Base-by-base conservation (phyloP, 192 early-diverging fungal species). In the Funneliformis mosseae region DNA sequence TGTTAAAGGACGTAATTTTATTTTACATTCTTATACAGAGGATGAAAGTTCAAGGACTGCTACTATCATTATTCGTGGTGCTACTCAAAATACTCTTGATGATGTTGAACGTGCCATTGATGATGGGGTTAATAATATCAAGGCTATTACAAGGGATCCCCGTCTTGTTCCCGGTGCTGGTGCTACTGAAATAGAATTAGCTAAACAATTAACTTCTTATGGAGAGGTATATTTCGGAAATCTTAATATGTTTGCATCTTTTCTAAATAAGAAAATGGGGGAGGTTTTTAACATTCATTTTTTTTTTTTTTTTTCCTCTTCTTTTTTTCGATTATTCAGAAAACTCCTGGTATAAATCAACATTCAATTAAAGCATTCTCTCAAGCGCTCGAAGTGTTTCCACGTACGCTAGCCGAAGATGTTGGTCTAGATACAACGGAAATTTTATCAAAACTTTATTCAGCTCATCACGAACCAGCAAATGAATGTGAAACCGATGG, bases 71-170 rank as follows among this genome's bases (percentile, higher is more conserved):
- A 88, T 99, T 70, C 95, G 97, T 81, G 97, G 97, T 62, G 97
- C 95, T 8, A 99, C 97, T 9, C 92, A 92, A 83, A 99, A 99
- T 88, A 87, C 91, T 77, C 91, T 99, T 83, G 97, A 99, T 81
- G 97, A 99, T 87, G 89, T 97, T 71, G 97, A 99, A 87, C 94
- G 97, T 69, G 97, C 97, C 21, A 89, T 99, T 42, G 97, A 99
- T 85, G 97, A 98, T 82, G 97, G 97, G 83, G 95, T 99, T 82
- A 99, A 98, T 83, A 92, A 95, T 33, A 91, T 99, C 82, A 99
- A 98, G 88, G 94, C 97, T 60, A 87, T 95, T 76, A 92, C 93
- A 50, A 95, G 93, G 84, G 95, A 98, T 85, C 73, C 85, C 48
- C 92, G 94, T 27, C 87, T 98, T 12, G 88, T 99, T 74, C 86